Conservation (phyloP, 305 asterid genomes). For the Fraxinus xanthoxyloides region DNA sequence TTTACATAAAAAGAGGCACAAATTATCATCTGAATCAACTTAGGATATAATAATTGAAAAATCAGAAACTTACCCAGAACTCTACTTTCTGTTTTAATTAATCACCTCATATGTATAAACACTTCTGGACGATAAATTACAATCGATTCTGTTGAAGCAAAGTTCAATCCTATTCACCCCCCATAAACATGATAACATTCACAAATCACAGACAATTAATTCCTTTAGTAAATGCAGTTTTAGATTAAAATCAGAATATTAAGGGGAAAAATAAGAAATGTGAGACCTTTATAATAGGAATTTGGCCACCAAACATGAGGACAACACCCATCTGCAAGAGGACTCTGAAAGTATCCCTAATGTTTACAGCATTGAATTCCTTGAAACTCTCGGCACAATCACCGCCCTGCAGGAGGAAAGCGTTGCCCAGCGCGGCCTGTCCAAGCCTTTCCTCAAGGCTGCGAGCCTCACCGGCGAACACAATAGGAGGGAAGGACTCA, state of each 20-base stretch:
- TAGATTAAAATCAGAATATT: not conserved
- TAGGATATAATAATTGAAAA: not conserved
- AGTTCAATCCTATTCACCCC: not conserved
- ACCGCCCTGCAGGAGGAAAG: slow-evolving; percentile 49
- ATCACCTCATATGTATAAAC: not conserved
- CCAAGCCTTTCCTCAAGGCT: slow-evolving; percentile 47
- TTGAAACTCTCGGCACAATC: slow-evolving; percentile 56
- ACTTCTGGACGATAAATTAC: not conserved
- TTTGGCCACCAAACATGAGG: slow-evolving; percentile 52
- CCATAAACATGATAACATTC: not conserved
- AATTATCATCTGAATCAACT: not conserved
- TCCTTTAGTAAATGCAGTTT: not conserved
- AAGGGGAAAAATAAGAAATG: not conserved
- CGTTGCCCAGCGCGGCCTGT: slow-evolving; percentile 44
- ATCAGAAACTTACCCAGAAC: not conserved
- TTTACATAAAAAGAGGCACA: not conserved
- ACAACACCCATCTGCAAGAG: slow-evolving; percentile 49
- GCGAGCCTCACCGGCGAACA: slow-evolving; percentile 53
- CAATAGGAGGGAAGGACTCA: slow-evolving; percentile 46
- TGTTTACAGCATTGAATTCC: slow-evolving; percentile 47
- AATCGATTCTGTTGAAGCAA: not conserved
- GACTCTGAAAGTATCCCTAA: slow-evolving; percentile 44
- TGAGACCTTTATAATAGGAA: slow-evolving; percentile 45
- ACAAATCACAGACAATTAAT: not conserved
- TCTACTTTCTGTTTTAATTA: not conserved